Percentiles rank a stretch among this genome's conserved stretches.
Conservation (phyloP, 306 rosid genomes). For the Pterocarpus santalinus region DNA sequence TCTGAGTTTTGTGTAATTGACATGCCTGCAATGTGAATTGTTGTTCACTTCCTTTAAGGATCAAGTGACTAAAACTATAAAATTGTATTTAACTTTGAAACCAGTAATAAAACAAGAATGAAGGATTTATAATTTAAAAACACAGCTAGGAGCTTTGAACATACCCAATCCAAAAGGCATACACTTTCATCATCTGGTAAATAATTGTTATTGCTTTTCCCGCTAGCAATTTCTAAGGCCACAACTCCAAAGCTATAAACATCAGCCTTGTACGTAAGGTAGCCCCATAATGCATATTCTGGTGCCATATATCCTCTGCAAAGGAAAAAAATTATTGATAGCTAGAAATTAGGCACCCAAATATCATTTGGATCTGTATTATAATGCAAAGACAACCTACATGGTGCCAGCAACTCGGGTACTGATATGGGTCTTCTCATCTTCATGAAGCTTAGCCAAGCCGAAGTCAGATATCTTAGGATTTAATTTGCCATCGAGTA, state of each 20-base stretch:
- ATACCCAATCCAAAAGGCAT: constrained; percentile 78
- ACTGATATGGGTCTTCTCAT: constrained; percentile 75
- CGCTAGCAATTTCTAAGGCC: constrained; percentile 70
- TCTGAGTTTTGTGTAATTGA: constrained; percentile 59
- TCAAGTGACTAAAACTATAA: not conserved
- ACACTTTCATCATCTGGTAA: constrained; percentile 59
- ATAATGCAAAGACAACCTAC: constrained; percentile 49
- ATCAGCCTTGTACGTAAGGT: constrained; percentile 73
- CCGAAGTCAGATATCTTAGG: constrained; percentile 89
- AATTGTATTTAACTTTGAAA: not conserved
- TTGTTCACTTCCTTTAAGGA: not conserved
- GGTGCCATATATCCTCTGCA: constrained; percentile 89
- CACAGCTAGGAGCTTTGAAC: not conserved
- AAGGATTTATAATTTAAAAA: constrained; percentile 7
- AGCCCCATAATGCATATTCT: constrained; percentile 82
- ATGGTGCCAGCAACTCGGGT: constrained; percentile 90
- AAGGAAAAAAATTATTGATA: not conserved
- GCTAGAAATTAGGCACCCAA: constrained; percentile 5
- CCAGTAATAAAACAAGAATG: not conserved
- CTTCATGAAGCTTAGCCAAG: constrained; percentile 76
- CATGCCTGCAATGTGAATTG: constrained; percentile 64
- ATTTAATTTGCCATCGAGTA: constrained; percentile 67
- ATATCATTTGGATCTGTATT: not conserved
- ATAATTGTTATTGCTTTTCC: constrained; percentile 68
- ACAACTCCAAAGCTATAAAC: constrained; percentile 84